These are phyloP conservation scores for Malassezia brasiliensis DNA, from an alignment of 1,284 basidiomycete species.

Conservation along the genomic window DNA sequence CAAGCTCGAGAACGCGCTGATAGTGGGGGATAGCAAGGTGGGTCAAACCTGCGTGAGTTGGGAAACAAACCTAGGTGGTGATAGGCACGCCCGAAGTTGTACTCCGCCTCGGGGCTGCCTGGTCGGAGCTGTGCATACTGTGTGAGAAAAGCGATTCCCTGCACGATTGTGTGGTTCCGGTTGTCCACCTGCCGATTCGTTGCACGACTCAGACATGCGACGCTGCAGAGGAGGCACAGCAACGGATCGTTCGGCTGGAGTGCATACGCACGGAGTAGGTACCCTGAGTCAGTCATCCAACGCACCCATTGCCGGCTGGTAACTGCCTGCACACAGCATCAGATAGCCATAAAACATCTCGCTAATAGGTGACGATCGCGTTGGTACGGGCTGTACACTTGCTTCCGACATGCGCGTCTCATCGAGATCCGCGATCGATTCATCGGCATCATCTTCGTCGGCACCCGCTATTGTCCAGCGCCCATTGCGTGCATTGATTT, in stretches of 20 bases:
- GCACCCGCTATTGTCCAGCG: slow-evolving; percentile 26
- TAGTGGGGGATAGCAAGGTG: slow-evolving; percentile 39
- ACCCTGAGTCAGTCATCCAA: slow-evolving; percentile 56
- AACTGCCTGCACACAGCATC: slow-evolving; percentile 71
- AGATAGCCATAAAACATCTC: slow-evolving; percentile 78
- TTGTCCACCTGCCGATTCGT: slow-evolving; percentile 93
- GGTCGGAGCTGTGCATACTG: slow-evolving; percentile 20
- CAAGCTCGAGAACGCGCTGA: slow-evolving; percentile 21
- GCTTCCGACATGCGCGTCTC: neutral
- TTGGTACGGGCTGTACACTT: slow-evolving; percentile 14
- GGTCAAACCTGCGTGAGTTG: slow-evolving; percentile 18
- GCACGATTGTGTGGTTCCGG: slow-evolving; percentile 58
- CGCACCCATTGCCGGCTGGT: slow-evolving; percentile 80
- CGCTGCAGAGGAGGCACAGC: slow-evolving; percentile 68
- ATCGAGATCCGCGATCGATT: neutral
- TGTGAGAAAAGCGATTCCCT: slow-evolving; percentile 25
- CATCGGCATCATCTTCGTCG: slow-evolving; percentile 23
- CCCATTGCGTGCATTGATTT: slow-evolving; percentile 14
- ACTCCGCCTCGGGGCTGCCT: slow-evolving; percentile 60
- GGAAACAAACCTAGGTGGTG: slow-evolving; percentile 59
- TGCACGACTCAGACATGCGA: slow-evolving; percentile 74
- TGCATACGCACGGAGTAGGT: slow-evolving; percentile 77
- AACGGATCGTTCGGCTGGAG: slow-evolving; percentile 72
- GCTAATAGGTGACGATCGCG: slow-evolving; percentile 54
- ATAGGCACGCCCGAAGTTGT: slow-evolving; percentile 79